Evolutionary conservation across 2,329 filamentous ascomycete genomes (phyloP).

Genomic region (Apiospora pterosperma): DNA sequence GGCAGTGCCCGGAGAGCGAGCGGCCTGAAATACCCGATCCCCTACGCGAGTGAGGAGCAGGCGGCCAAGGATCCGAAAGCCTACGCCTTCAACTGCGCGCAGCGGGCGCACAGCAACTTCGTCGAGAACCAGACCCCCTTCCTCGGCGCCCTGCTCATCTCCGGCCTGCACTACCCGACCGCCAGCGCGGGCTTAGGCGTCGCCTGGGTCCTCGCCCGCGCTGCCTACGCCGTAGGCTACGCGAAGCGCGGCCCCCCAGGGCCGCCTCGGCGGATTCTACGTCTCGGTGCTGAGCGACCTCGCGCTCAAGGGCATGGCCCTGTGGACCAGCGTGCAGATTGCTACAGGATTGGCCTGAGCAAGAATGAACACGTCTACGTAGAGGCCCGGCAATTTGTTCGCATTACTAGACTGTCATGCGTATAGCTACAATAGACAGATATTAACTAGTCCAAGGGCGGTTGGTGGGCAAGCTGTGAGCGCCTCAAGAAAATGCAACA

Average conservation of each 20-base stretch:
- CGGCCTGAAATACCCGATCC: slow-evolving; percentile 52
- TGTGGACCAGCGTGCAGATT: slow-evolving; percentile 38
- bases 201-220: slow-evolving; percentile 49
- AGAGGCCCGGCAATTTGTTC: neutral
- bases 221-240: slow-evolving; percentile 56
- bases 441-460: neutral
- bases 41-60: slow-evolving; percentile 53
- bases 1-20: slow-evolving; percentile 46
- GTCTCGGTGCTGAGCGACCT: slow-evolving; percentile 32
- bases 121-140: slow-evolving; percentile 57
- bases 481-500: neutral
- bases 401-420: neutral
- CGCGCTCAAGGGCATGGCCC: slow-evolving; percentile 38
- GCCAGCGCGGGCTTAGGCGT: slow-evolving; percentile 46
- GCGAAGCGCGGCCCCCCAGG: slow-evolving; percentile 41
- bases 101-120: slow-evolving; percentile 62
- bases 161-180: slow-evolving; percentile 53
- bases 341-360: slow-evolving; percentile 25
- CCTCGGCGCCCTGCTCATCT: slow-evolving; percentile 50
- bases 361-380: neutral
- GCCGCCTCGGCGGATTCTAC: slow-evolving; percentile 37
- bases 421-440: neutral
- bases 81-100: slow-evolving; percentile 59
- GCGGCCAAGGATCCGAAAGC: slow-evolving; percentile 52
- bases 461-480: too few species aligned